Evolutionary conservation across 2,329 filamentous ascomycete species (phyloP).

Genomic region (Lomentospora prolificans): DNA sequence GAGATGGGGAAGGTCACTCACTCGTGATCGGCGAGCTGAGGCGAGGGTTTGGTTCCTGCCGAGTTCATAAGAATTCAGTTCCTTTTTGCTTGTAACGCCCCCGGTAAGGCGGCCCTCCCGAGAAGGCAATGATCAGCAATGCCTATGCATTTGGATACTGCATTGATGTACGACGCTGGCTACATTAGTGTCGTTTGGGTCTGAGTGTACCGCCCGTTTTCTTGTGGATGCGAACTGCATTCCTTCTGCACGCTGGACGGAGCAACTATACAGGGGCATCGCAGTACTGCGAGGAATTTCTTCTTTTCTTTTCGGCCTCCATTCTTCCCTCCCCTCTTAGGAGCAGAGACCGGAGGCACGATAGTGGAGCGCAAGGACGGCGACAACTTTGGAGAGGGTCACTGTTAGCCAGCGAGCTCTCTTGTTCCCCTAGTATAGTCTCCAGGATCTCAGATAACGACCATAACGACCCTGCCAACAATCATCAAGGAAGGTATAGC

Average conservation of each 20-base stretch:
- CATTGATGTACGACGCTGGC: neutral
- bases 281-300: neutral
- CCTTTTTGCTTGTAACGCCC: neutral
- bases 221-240: too few relatives aligned
- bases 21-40: too few relatives aligned
- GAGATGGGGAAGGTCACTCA: too few relatives aligned
- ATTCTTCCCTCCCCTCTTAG: neutral
- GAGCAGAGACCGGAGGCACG: too few relatives aligned
- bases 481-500: too few relatives aligned
- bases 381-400: too few relatives aligned
- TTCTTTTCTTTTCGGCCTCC: neutral
- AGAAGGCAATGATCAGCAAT: neutral
- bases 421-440: too few relatives aligned
- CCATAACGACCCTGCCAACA: too few relatives aligned
- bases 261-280: neutral
- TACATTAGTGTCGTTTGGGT: neutral
- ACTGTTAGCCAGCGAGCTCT: too few relatives aligned
- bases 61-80: neutral
- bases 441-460: too few relatives aligned
- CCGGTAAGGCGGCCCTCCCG: neutral
- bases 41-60: neutral
- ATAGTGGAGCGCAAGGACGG: too few relatives aligned
- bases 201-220: neutral
- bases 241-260: too few relatives aligned
- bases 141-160: neutral